Base-by-base conservation (phyloP, 2,329 filamentous ascomycete species). In the Helminthosporium solani region DNA sequence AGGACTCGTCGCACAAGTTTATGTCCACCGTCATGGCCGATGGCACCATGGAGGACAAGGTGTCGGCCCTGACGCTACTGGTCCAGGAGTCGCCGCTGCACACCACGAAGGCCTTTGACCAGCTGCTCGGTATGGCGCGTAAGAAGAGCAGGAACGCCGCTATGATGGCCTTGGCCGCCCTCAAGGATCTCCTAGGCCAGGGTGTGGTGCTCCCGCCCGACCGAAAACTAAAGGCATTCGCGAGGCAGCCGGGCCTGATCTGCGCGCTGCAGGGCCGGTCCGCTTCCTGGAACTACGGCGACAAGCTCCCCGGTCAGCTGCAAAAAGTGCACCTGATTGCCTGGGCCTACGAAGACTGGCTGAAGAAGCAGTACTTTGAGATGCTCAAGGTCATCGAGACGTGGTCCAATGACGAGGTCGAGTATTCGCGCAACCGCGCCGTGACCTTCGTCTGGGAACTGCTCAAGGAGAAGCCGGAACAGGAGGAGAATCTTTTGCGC, bases 81-180 rank as follows among this genome's bases (percentile, higher is more conserved):
- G 85, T 96, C 11, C 95, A 99, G 74, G 94, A 99, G 71, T 97
- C 95, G 7, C 94, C 94, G 15, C 75, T 97, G 41, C 94, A 99
- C 71, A 97, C 91, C 51, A 85, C 84, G 53, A 92, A 94, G 64
- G 87, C 91, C 0, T 84, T 97, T 52, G 92, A 97, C 59, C 89
- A 83, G 52, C 76, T 99, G 37, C 77, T 97, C 55, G 81, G 75
- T 1, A 74, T 99, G 34, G 90, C 91, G n/a, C 86, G 84, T 62
- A 99, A 99, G 74, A 89, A 90, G 71, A 97, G 89, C 66, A 87
- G 95, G 68, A 88, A 88, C 18, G 91, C 96, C 66, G 92, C 94
- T 7, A 84, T 99, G 47, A 87, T 91, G 64, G 91, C 95, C n/a
- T 79, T 97, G 43, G 87, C 88, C 19, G 94, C 95, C 1, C 75